Conservation (phyloP, 176 grass and related monocot species). For the Carex parvula region DNA sequence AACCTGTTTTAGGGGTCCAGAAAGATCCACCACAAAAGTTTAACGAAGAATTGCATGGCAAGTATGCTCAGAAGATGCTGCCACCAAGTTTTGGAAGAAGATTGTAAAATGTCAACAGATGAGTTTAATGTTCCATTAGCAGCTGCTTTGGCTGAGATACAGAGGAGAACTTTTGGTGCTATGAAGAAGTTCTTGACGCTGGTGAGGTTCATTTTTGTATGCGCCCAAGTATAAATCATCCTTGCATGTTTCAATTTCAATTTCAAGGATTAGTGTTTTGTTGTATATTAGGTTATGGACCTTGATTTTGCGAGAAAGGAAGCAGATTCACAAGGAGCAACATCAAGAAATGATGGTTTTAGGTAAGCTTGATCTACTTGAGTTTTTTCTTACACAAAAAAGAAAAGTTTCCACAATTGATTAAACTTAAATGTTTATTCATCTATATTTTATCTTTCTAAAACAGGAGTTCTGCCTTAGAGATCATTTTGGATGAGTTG, state of each 20-base stretch:
- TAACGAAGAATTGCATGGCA: slow-evolving; percentile 62
- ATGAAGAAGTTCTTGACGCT: slow-evolving; percentile 60
- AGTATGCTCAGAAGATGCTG: slow-evolving; percentile 47
- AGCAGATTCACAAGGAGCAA: slow-evolving; percentile 63
- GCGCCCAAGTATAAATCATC: neutral
- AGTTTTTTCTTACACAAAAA: neutral
- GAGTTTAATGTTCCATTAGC: slow-evolving; percentile 44
- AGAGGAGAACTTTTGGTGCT: slow-evolving; percentile 48
- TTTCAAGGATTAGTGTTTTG: slow-evolving; percentile 16
- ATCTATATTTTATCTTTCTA: slow-evolving; percentile 32
- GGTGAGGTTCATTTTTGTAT: slow-evolving; percentile 39
- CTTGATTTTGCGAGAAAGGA: slow-evolving; percentile 69
- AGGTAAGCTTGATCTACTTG: slow-evolving; percentile 40
- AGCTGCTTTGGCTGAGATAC: slow-evolving; percentile 44
- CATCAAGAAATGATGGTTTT: slow-evolving; percentile 66
- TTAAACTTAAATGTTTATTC: slow-evolving; percentile 14
- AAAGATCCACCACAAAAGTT: slow-evolving; percentile 56
- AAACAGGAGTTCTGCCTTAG: slow-evolving; percentile 62
- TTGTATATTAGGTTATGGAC: slow-evolving; percentile 60
- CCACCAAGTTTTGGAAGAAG: slow-evolving; percentile 38
- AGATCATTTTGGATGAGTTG: slow-evolving; percentile 92
- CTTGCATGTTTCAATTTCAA: slow-evolving; percentile 6
- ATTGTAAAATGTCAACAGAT: slow-evolving; percentile 35
- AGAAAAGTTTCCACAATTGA: neutral
- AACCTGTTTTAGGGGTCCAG: slow-evolving; percentile 51